Conservation (phyloP, 2,329 filamentous ascomycete genomes). For the Colletotrichum somersetense region DNA sequence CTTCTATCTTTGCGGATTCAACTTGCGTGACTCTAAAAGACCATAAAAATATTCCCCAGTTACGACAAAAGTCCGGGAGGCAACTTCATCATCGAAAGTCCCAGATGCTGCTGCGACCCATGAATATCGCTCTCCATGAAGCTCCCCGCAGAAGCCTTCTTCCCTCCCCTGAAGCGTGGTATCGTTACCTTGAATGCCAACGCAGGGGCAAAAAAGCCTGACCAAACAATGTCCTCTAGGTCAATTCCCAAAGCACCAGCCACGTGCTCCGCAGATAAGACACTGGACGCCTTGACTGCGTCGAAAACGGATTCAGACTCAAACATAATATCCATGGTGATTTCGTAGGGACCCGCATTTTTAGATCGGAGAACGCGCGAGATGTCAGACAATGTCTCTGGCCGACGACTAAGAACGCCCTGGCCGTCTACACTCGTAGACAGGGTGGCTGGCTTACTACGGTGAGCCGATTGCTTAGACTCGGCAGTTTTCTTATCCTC, state of each 20-base stretch:
- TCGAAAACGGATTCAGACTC: constrained; percentile 49
- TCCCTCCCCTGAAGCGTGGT: constrained; percentile 25
- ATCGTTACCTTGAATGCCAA: constrained; percentile 62
- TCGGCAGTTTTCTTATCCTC: background rate
- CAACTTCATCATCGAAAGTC: constrained; percentile 12
- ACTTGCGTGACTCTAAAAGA: background rate
- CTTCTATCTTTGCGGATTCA: background rate
- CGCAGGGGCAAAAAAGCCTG: constrained; percentile 59
- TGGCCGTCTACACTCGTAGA: background rate
- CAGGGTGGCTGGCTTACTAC: background rate
- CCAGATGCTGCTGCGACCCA: constrained; percentile 34
- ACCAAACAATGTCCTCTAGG: constrained; percentile 51
- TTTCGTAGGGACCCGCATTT: constrained; percentile 64
- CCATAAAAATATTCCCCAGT: too few species aligned
- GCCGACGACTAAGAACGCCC: background rate
- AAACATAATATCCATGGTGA: constrained; percentile 67
- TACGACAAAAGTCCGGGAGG: constrained; percentile 40
- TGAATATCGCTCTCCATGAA: constrained; percentile 36
- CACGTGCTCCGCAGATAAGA: constrained; percentile 53
- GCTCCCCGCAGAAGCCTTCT: constrained; percentile 11
- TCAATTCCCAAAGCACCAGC: constrained; percentile 48
- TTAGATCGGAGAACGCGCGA: constrained; percentile 61
- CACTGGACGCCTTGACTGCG: constrained; percentile 51
- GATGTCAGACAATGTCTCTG: constrained; percentile 49
- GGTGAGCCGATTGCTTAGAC: background rate